Percentiles rank a stretch among this genome's conserved stretches.
These are phyloP conservation scores for Xylariaceae sp. DNA, from an alignment of 2,329 filamentous ascomycete genomes.

Conservation along the genomic window DNA sequence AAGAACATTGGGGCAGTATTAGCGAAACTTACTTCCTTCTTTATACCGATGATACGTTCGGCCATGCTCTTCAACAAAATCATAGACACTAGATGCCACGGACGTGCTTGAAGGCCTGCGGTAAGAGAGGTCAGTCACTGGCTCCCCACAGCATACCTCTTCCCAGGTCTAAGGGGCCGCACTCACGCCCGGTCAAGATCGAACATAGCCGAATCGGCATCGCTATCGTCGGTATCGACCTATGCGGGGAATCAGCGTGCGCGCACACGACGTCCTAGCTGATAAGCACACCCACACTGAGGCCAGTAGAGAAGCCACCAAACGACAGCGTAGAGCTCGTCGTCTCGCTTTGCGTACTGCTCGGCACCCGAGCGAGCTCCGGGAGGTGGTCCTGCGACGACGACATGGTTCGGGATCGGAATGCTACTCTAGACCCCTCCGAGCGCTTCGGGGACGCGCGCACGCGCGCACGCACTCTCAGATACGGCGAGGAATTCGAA, in stretches of 20 bases:
- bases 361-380: slow-evolving; percentile 11
- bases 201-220: slow-evolving; percentile 22
- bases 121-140: too few species aligned
- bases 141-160: too few species aligned
- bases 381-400: slow-evolving; percentile 16
- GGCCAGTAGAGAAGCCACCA: slow-evolving; percentile 18
- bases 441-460: too few species aligned
- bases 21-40: slow-evolving; percentile 33
- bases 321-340: slow-evolving; percentile 22
- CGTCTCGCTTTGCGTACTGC: slow-evolving; percentile 18
- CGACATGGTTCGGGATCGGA: slow-evolving; percentile 2
- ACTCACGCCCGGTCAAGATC: slow-evolving; percentile 22
- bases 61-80: slow-evolving; percentile 35
- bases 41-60: slow-evolving; percentile 37
- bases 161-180: neutral
- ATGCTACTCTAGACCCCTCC: neutral
- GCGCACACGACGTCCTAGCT: too few species aligned
- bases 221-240: slow-evolving; percentile 18
- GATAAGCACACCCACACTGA: slow-evolving; percentile 18
- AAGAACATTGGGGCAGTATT: neutral
- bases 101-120: slow-evolving; percentile 34
- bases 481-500: too few species aligned
- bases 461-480: too few species aligned
- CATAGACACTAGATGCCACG: slow-evolving; percentile 32
- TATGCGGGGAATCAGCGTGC: too few species aligned